Percentiles rank a stretch among this genome's conserved stretches.
These are phyloP conservation scores for Trichophyton simii DNA, from an alignment of 2,329 filamentous ascomycete species.

Conservation along the genomic window DNA sequence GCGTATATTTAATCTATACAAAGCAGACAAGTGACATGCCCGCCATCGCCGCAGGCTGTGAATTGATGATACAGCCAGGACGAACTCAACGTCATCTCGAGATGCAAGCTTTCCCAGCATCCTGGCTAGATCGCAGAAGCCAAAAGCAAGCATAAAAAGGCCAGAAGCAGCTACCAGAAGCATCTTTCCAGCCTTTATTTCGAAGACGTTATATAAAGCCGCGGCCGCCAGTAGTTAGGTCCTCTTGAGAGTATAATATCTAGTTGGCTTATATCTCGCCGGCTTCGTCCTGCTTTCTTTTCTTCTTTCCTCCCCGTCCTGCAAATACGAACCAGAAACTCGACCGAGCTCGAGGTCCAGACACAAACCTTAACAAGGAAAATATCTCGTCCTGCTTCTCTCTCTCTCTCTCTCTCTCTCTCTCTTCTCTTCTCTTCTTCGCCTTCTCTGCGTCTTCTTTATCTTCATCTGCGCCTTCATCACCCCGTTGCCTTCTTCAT, in stretches of 20 bases:
- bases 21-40: no score
- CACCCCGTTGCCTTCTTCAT: background rate
- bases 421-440: background rate
- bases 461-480: background rate
- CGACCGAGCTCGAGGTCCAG: background rate
- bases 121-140: background rate
- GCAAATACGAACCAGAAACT: background rate
- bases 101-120: background rate
- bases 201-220: no score
- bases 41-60: background rate
- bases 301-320: background rate
- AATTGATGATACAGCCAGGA: background rate
- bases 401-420: background rate
- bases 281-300: background rate
- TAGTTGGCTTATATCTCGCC: background rate
- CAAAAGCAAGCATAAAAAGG: background rate
- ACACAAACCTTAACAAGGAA: background rate
- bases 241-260: background rate
- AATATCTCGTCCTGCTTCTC: background rate
- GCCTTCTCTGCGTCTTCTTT: background rate
- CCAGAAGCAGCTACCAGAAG: background rate
- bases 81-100: background rate
- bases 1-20: background rate
- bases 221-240: background rate
- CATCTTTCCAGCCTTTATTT: no score